Percentiles rank a stretch among this genome's conserved stretches.
phyloP scores from a whole-genome alignment of 176 grass and related monocot genomes.

The Chloris gayana region DNA sequence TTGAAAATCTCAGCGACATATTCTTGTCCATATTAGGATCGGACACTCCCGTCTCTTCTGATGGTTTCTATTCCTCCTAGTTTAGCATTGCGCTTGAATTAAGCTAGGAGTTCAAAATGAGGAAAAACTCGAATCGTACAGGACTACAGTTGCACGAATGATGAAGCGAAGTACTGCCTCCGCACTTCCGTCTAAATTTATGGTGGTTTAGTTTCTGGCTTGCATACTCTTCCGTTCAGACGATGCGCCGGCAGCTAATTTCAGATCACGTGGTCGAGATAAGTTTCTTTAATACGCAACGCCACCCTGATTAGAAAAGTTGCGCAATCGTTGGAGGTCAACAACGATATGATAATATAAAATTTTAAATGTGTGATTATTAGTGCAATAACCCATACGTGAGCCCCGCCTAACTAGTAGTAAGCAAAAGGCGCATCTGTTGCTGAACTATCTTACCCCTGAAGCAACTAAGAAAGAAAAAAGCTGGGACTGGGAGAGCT shows the following conservation, averaged over 20 bases:
- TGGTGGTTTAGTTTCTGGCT: neutral
- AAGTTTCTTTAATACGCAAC: constrained; percentile 45
- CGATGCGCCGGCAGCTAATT: constrained; percentile 4
- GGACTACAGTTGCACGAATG: neutral
- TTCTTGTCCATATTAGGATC: neutral
- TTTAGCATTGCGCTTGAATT: neutral
- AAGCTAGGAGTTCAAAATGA: neutral
- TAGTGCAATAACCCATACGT: constrained; percentile 29
- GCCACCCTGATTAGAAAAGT: constrained; percentile 18
- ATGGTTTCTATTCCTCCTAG: neutral
- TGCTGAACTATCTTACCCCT: neutral
- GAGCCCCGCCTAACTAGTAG: neutral
- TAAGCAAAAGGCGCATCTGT: neutral
- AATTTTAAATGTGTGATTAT: neutral
- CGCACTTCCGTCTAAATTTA: constrained; percentile 26
- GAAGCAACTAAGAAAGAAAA: constrained; percentile 2
- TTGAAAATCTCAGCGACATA: neutral
- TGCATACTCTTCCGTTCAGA: neutral
- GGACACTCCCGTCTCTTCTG: neutral
- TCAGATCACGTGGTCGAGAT: neutral
- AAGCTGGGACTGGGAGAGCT: neutral
- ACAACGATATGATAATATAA: neutral
- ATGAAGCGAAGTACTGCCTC: neutral
- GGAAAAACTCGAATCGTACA: neutral
- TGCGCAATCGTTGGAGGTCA: constrained; percentile 16